Evolutionary conservation across 1,139 yeast genomes (phyloP), one percentile per base, ranked within the genome.

Genomic region (Pichia sp.): DNA sequence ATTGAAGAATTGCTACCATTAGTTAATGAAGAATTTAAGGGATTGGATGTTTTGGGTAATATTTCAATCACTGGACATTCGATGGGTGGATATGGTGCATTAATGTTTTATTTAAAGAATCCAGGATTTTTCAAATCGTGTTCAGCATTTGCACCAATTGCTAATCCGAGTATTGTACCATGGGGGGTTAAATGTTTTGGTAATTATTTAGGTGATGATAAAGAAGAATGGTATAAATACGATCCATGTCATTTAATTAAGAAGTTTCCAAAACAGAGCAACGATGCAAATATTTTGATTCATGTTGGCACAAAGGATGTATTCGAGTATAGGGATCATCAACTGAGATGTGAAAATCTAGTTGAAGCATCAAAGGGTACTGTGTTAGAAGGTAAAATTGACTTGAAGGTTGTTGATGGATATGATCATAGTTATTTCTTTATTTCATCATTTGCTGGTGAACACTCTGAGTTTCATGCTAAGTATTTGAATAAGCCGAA

Each of bases 61-160:
- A 76, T 84, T 51, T 79, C 93, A 30, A 82, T 93, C 58, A 83
- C 95, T 13, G 98, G 98, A 45, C 98, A 93, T 68, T 93, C 99
- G 2, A 93, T 93, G 98, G 99, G 99, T 48, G 99, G 99, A 0
- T 89, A 79, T 67, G 99, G 99, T 51, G 96, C 99, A 0, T 71
- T 93, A 56, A 73, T 85, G 52, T 83, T 95, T 18, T 91, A 80
- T 67, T 72, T 93, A 53, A 79, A 76, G 59, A 82, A 87, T 66
- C 89, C 93, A 1, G 86, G 83, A 4, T 74, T 74, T 63, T 93
- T 86, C 74, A 81, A 80, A 67, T 83, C 95, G 1, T 95, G 87
- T 39, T 81, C 91, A 56, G 98, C 97, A 0, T 93, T 93, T 72
- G 81, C 97, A 0, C 98, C 99, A 53, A 87, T 93, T 59, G 71